Percentiles rank a stretch among this genome's conserved stretches.
Evolutionary conservation across 768 basidiomycete species (phyloP).

Genomic region (Termitomyces sp.): DNA sequence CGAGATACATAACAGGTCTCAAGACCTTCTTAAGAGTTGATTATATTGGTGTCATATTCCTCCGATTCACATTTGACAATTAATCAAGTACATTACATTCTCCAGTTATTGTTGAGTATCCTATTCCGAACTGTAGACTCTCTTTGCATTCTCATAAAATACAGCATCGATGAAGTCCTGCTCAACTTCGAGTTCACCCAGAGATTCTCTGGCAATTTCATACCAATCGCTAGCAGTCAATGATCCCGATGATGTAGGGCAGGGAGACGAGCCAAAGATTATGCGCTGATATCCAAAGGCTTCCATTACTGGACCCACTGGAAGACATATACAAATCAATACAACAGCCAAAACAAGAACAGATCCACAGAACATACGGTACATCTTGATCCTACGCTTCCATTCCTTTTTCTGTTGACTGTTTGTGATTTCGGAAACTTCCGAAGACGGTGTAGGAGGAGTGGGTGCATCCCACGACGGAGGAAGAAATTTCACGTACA

Average conservation of each 20-base stretch:
- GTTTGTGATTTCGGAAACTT: constrained; percentile 30
- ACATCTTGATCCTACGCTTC: constrained; percentile 78
- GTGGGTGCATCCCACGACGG: constrained; percentile 66
- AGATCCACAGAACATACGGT: constrained; percentile 47
- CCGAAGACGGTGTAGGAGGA: constrained; percentile 37
- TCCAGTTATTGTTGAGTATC: neutral
- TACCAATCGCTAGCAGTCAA: constrained; percentile 71
- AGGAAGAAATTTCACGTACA: constrained; percentile 70
- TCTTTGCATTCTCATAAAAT: constrained; percentile 49
- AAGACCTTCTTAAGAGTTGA: too few relatives aligned
- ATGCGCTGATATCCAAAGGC: constrained; percentile 83
- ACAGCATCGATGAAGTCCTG: constrained; percentile 73
- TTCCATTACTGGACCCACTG: constrained; percentile 79
- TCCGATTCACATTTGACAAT: neutral
- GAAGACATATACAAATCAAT: constrained; percentile 6
- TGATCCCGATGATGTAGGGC: constrained; percentile 37
- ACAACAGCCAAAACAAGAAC: neutral
- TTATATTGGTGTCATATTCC: neutral
- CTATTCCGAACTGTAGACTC: constrained; percentile 31
- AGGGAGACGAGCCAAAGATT: constrained; percentile 75
- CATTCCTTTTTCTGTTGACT: constrained; percentile 56
- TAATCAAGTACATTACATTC: neutral
- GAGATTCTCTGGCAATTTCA: constrained; percentile 69
- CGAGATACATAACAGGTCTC: neutral
- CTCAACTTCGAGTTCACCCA: constrained; percentile 75